Conservation (phyloP, 176 grass and related monocot genomes). For the Carex parvula region DNA sequence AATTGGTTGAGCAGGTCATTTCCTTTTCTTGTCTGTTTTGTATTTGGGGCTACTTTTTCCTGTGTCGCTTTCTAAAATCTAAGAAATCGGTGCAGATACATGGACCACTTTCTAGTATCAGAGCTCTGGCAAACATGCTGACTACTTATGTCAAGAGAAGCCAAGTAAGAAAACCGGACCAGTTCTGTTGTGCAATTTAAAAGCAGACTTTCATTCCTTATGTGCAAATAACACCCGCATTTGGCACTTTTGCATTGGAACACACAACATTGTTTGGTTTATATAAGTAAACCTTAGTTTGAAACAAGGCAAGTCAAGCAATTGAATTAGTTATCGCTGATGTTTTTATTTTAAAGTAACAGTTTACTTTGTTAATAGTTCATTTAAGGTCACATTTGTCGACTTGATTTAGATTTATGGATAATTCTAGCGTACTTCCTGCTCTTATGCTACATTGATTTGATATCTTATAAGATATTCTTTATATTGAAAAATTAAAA, state of each 20-base stretch:
- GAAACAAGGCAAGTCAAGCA: background rate
- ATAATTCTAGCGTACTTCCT: too few relatives aligned
- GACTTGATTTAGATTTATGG: background rate
- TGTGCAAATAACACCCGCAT: background rate
- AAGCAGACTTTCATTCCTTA: background rate
- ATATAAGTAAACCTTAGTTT: background rate
- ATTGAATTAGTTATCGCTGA: background rate
- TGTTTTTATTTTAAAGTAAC: background rate
- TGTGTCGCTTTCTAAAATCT: background rate
- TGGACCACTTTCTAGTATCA: conserved; percentile 64
- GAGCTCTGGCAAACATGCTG: conserved; percentile 70
- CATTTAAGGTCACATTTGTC: background rate
- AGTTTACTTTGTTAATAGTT: background rate
- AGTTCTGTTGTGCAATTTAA: background rate
- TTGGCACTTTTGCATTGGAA: background rate
- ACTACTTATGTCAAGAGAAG: conserved; percentile 50
- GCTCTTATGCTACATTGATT: too few relatives aligned
- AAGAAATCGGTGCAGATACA: conserved; percentile 48
- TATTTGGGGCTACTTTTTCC: conserved; percentile 10
- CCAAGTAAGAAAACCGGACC: conserved; percentile 35
- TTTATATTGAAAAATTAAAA: too few relatives aligned
- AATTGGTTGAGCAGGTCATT: conserved; percentile 64
- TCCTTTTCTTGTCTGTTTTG: background rate
- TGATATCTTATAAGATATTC: too few relatives aligned
- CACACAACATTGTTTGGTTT: background rate